A percentile compares a stretch with the other conserved stretches of the same genome.
Evolutionary conservation across 2,329 filamentous ascomycete species (phyloP).

Genomic region (Diaporthe australafricana): DNA sequence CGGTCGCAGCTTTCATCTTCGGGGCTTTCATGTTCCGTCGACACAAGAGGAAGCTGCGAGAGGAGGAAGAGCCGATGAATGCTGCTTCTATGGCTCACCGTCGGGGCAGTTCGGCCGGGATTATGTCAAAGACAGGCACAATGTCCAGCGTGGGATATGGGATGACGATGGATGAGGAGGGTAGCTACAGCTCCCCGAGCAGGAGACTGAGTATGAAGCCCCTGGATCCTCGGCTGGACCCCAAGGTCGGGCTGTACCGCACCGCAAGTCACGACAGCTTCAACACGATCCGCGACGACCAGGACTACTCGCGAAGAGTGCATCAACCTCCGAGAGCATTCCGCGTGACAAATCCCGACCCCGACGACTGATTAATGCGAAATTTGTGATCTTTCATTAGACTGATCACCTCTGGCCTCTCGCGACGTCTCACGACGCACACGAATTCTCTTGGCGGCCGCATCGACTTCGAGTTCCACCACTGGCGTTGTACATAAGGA

Average conservation of each 20-base stretch:
- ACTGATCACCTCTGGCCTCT: slow-evolving; percentile 4
- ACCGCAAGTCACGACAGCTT: slow-evolving; percentile 70
- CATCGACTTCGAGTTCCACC: slow-evolving; percentile 48
- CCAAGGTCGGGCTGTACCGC: slow-evolving; percentile 68
- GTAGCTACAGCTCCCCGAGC: slow-evolving; percentile 46
- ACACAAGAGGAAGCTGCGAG: slow-evolving; percentile 52
- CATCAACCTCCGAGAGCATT: slow-evolving; percentile 65
- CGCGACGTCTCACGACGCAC: slow-evolving; percentile 46
- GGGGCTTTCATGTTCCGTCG: slow-evolving; percentile 53
- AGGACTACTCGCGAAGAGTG: slow-evolving; percentile 73
- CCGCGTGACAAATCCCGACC: slow-evolving; percentile 73
- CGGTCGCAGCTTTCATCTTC: slow-evolving; percentile 46
- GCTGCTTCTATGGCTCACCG: slow-evolving; percentile 59
- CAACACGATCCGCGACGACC: slow-evolving; percentile 72
- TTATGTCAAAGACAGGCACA: slow-evolving; percentile 56
- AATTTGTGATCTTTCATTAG: neutral
- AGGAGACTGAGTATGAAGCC: slow-evolving; percentile 59
- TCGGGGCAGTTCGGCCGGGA: slow-evolving; percentile 63
- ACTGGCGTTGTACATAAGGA: slow-evolving; percentile 49
- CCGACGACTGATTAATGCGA: slow-evolving; percentile 46
- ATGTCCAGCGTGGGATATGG: slow-evolving; percentile 49
- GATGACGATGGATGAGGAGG: slow-evolving; percentile 36
- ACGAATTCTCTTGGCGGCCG: slow-evolving; percentile 44
- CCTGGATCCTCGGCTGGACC: slow-evolving; percentile 73
- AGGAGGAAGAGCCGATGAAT: slow-evolving; percentile 52